Evolutionary conservation across 1,284 basidiomycete species (phyloP).

Genomic region (Ustilago bromivora): DNA sequence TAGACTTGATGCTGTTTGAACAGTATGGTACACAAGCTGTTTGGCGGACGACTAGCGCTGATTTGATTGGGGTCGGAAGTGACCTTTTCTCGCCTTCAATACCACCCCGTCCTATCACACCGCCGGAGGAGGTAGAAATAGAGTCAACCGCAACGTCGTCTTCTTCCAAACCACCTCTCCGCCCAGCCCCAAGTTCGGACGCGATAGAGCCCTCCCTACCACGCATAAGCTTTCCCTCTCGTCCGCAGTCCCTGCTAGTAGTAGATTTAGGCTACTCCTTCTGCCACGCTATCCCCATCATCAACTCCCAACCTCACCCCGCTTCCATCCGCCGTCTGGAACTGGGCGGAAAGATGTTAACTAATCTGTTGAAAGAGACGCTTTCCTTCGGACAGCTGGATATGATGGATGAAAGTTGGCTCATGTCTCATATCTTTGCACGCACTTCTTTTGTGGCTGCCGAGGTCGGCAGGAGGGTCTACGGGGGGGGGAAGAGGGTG

Average conservation of each 20-base stretch:
- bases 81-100: conserved; percentile 10
- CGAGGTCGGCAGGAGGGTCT: conserved; percentile 13
- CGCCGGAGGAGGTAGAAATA: not conserved
- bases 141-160: not conserved
- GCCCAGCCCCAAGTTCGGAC: not conserved
- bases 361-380: conserved; percentile 92
- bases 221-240: conserved; percentile 8
- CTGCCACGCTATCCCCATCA: conserved; percentile 88
- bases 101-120: conserved; percentile 13
- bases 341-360: conserved; percentile 91
- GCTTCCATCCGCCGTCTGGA: conserved; percentile 84
- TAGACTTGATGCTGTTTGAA: conserved; percentile 94
- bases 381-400: conserved; percentile 96
- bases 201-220: not conserved
- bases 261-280: conserved; percentile 93
- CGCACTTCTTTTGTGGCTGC: conserved; percentile 81
- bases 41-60: conserved; percentile 72
- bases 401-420: conserved; percentile 94
- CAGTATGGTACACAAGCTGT: conserved; percentile 92
- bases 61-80: conserved; percentile 18
- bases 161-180: not conserved
- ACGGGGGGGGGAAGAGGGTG: conserved; percentile 70
- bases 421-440: conserved; percentile 91
- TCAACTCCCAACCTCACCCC: conserved; percentile 81
- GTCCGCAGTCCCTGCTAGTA: conserved; percentile 82